phyloP scores from a whole-genome alignment of 2,329 filamentous ascomycete genomes.

The Colletotrichum caudatum region DNA sequence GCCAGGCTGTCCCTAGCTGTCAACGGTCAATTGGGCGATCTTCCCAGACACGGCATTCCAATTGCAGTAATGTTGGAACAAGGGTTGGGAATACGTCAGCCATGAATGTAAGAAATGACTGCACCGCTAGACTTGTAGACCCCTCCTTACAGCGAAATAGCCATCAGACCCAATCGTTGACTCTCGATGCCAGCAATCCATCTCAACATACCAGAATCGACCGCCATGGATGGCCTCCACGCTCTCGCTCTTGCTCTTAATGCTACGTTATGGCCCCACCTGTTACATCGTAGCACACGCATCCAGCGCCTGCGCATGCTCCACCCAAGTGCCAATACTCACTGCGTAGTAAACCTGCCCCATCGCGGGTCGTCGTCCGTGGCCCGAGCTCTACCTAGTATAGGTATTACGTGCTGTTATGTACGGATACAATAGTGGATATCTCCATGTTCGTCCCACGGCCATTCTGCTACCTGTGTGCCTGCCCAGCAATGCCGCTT shows the following conservation, averaged over 20 bases:
- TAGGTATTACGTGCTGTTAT: not conserved
- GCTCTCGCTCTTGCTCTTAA: not conserved
- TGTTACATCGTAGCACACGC: constrained; percentile 4
- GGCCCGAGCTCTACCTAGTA: not conserved
- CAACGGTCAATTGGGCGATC: not conserved
- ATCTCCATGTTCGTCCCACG: constrained; percentile 22
- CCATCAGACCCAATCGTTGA: constrained; percentile 21
- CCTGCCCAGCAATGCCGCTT: not conserved
- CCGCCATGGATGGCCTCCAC: constrained; percentile 12
- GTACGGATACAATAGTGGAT: not conserved
- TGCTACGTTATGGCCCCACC: constrained; percentile 14
- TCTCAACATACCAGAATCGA: constrained; percentile 29
- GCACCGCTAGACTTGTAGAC: constrained; percentile 10
- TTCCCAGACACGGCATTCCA: not conserved
- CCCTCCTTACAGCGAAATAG: constrained; percentile 3
- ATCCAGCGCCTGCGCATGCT: not conserved
- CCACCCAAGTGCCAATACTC: constrained; percentile 17
- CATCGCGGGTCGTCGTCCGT: constrained; percentile 16
- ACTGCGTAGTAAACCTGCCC: constrained; percentile 1
- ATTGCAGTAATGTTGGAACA: not conserved
- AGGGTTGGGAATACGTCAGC: constrained; percentile 21
- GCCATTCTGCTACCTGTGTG: constrained; percentile 1
- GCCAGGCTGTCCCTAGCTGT: not conserved
- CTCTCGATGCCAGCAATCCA: constrained; percentile 31
- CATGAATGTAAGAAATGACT: constrained; percentile 27